Percentiles rank a stretch among this genome's conserved stretches.
Conservation (phyloP, 1,139 yeast species). For the Yarrowia galli region DNA sequence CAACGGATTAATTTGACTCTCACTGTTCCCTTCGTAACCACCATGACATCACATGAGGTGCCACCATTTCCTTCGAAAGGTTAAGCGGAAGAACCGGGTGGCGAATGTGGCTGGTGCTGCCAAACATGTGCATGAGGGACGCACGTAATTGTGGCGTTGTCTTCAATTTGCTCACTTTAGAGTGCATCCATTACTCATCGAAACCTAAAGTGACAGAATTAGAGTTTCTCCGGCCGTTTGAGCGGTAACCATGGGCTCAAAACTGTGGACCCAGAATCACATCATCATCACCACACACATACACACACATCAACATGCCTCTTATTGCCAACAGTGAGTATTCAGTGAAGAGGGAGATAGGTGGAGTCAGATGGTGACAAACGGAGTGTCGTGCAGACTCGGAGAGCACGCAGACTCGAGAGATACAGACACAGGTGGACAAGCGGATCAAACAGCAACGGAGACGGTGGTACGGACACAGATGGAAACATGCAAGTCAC, state of each 20-base stretch:
- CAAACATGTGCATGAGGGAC: background rate
- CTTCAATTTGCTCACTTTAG: constrained; percentile 13
- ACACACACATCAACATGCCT: constrained; percentile 1
- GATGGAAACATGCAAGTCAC: no score
- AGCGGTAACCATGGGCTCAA: background rate
- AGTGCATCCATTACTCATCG: constrained; percentile 8
- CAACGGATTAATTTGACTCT: no score
- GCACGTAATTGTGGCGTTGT: constrained; percentile 1
- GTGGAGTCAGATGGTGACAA: background rate
- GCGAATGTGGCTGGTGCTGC: constrained; percentile 33
- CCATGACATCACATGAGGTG: background rate
- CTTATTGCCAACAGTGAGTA: constrained; percentile 36
- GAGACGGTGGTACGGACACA: no score
- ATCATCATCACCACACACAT: constrained; percentile 23
- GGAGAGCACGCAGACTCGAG: no score
- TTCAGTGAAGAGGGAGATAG: background rate
- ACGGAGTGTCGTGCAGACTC: background rate
- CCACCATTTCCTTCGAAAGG: background rate
- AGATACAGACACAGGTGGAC: background rate
- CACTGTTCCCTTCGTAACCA: no score
- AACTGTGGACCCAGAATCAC: constrained; percentile 6
- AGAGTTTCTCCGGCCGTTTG: constrained; percentile 8
- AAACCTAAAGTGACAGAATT: background rate
- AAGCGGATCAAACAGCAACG: no score
- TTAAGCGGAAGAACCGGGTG: background rate